phyloP scores from a whole-genome alignment of 495 filamentous ascomycete genomes.

The Penicillium crystallinum region DNA sequence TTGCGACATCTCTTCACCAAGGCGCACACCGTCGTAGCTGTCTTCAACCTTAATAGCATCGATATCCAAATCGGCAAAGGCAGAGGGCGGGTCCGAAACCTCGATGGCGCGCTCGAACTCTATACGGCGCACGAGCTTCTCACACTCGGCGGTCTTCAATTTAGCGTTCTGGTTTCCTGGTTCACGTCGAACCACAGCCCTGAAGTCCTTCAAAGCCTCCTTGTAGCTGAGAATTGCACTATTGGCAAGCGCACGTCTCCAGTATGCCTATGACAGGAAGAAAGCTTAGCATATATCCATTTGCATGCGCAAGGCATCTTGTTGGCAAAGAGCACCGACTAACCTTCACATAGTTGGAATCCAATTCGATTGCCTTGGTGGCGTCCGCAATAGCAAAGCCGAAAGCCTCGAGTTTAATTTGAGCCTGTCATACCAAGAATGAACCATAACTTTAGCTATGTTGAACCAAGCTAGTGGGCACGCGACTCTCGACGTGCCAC shows the following conservation, averaged over 20 bases:
- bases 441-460: background rate
- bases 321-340: conserved; percentile 8
- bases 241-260: conserved; percentile 84
- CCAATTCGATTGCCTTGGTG: conserved; percentile 86
- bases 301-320: background rate
- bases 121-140: conserved; percentile 83
- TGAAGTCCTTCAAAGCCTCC: conserved; percentile 90
- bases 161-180: conserved; percentile 86
- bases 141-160: conserved; percentile 81
- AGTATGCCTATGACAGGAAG: conserved; percentile 67
- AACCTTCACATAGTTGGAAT: conserved; percentile 83
- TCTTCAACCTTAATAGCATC: conserved; percentile 77
- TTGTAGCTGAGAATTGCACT: conserved; percentile 82
- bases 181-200: conserved; percentile 78
- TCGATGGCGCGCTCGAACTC: conserved; percentile 96
- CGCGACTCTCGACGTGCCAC: background rate
- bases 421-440: conserved; percentile 51
- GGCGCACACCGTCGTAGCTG: conserved; percentile 74
- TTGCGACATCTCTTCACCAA: conserved; percentile 84
- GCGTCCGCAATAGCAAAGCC: conserved; percentile 91
- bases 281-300: conserved; percentile 2
- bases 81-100: conserved; percentile 82
- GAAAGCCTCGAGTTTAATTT: conserved; percentile 94
- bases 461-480: background rate
- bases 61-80: conserved; percentile 83